A percentile compares a stretch with the other conserved stretches of the same genome.
phyloP scores from a whole-genome alignment of 257 asterid genomes.

The Lavandula angustifolia region DNA sequence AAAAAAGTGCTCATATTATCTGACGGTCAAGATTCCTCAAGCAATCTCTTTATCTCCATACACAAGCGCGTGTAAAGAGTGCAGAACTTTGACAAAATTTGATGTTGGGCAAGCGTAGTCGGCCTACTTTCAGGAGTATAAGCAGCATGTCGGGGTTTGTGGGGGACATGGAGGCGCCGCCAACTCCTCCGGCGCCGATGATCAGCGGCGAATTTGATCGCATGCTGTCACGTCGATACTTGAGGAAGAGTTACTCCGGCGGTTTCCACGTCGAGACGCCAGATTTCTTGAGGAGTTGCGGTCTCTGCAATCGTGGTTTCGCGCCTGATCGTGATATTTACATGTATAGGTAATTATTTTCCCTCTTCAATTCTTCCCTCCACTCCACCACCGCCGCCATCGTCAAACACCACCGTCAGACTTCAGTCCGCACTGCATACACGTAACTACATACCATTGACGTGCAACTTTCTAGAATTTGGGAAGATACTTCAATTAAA shows the following conservation, averaged over 20 bases:
- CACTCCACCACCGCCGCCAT: background rate
- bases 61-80: constrained; percentile 6
- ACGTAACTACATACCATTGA: too few species aligned
- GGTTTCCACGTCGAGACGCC: constrained; percentile 30
- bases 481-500: too few species aligned
- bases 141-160: constrained; percentile 48
- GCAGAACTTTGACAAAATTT: background rate
- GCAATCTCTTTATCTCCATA: constrained; percentile 28
- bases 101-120: constrained; percentile 50
- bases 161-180: constrained; percentile 19
- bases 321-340: constrained; percentile 53
- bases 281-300: constrained; percentile 52
- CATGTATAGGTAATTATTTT: constrained; percentile 51
- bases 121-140: constrained; percentile 44
- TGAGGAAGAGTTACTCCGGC: constrained; percentile 24
- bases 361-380: too few species aligned
- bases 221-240: constrained; percentile 48
- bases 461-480: too few species aligned
- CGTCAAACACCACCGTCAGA: background rate
- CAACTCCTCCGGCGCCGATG: constrained; percentile 33
- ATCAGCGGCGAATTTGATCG: constrained; percentile 31
- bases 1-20: constrained; percentile 13
- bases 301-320: constrained; percentile 56
- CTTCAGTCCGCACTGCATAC: too few species aligned
- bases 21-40: constrained; percentile 38